phyloP scores from a whole-genome alignment of 352 stramenopile genomes.

The Pythium brassicae region DNA sequence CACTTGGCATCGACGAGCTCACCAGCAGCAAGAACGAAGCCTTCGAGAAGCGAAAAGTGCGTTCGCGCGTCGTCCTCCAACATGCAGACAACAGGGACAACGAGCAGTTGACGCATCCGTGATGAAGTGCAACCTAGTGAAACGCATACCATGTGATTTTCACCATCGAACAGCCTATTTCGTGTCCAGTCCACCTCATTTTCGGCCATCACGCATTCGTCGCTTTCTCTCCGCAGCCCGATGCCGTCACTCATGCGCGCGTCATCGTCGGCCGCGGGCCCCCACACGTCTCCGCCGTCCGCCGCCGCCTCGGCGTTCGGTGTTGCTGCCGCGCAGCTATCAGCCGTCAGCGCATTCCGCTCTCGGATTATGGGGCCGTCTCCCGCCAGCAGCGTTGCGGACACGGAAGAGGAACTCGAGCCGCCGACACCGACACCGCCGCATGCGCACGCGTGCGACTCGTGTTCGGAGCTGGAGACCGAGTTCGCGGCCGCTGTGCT shows the following conservation, averaged over 20 bases:
- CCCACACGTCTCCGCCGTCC: slow-evolving; percentile 3
- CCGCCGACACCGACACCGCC: slow-evolving; percentile 23
- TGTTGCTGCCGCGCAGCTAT: slow-evolving; percentile 38
- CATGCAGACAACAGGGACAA: too few species aligned
- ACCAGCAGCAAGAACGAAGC: neutral
- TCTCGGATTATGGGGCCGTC: slow-evolving; percentile 35
- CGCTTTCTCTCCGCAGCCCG: slow-evolving; percentile 12
- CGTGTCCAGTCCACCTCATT: neutral
- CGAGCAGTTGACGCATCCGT: neutral
- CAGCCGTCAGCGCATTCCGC: slow-evolving; percentile 34
- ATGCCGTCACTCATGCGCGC: slow-evolving; percentile 41
- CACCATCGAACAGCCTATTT: too few species aligned
- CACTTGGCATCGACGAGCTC: neutral
- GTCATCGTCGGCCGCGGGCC: slow-evolving; percentile 8
- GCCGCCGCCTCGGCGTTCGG: slow-evolving; percentile 22
- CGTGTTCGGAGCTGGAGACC: slow-evolving; percentile 53
- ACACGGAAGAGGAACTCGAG: slow-evolving; percentile 38
- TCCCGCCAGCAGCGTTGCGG: slow-evolving; percentile 20
- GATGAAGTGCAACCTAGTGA: neutral
- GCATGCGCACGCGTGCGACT: slow-evolving; percentile 35
- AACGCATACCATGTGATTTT: too few species aligned
- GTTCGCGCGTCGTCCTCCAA: too few species aligned
- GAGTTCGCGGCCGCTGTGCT: slow-evolving; percentile 71
- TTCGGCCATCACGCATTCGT: neutral
- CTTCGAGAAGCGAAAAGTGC: too few species aligned